Evolutionary conservation across 495 filamentous ascomycete genomes (phyloP).

Genomic region (Elasticomyces elasticus): DNA sequence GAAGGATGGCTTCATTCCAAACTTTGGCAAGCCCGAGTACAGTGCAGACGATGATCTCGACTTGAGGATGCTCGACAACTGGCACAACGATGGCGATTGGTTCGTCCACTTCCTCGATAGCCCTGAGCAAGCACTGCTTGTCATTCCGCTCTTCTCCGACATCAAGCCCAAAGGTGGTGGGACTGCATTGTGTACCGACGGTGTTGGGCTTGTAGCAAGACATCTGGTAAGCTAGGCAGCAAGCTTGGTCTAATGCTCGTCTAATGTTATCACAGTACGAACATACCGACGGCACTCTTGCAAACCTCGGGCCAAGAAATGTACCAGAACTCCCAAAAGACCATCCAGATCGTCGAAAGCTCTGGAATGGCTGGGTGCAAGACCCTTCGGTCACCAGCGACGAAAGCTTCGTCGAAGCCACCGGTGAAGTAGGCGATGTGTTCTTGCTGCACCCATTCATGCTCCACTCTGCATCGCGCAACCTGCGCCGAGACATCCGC

Average conservation of each 20-base stretch:
- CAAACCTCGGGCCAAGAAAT: conserved; percentile 3
- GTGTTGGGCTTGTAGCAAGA: conserved; percentile 4
- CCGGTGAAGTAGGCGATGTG: conserved; percentile 11
- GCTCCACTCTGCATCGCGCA: conserved; percentile 11
- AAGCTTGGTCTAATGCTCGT: background rate
- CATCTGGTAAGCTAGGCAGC: background rate
- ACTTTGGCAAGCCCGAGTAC: conserved; percentile 8
- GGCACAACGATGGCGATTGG: conserved; percentile 14
- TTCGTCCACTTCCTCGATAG: conserved; percentile 12
- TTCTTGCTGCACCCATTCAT: conserved; percentile 15
- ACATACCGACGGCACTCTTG: conserved; percentile 2
- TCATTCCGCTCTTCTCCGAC: conserved; percentile 14
- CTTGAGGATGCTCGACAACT: conserved; percentile 10
- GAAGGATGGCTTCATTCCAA: conserved; percentile 6
- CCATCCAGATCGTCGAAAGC: conserved; percentile 4
- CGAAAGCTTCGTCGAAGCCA: conserved; percentile 10
- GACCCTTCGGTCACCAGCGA: conserved; percentile 4
- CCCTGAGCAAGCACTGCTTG: conserved; percentile 10
- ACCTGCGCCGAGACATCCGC: conserved; percentile 6
- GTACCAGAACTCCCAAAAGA: conserved; percentile 5
- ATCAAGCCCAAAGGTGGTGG: conserved; percentile 15
- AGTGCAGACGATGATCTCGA: conserved; percentile 6
- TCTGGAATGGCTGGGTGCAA: background rate
- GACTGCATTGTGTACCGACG: conserved; percentile 9
- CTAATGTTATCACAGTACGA: background rate